phyloP scores from a whole-genome alignment of 352 stramenopile genomes.

The Peronospora destructor region DNA sequence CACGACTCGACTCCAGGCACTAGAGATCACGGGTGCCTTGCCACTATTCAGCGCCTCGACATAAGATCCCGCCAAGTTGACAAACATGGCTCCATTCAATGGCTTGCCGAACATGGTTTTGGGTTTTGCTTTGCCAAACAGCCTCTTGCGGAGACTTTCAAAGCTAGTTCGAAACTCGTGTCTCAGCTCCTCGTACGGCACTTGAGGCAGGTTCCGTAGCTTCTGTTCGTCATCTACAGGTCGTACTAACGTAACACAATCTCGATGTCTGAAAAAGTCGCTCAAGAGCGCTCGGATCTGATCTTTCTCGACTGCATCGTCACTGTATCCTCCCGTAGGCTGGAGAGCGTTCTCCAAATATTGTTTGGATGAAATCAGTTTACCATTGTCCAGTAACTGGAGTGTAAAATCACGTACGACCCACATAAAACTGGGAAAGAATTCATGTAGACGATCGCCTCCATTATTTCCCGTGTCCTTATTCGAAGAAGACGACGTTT shows the following conservation, averaged over 20 bases:
- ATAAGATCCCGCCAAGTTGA: conserved; percentile 74
- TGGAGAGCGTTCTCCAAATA: conserved; percentile 87
- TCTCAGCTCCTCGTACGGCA: conserved; percentile 69
- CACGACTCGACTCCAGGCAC: conserved; percentile 84
- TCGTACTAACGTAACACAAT: conserved; percentile 87
- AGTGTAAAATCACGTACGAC: conserved; percentile 88
- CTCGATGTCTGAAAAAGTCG: conserved; percentile 80
- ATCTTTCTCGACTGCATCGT: conserved; percentile 71
- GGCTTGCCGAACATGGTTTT: conserved; percentile 84
- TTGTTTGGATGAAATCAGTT: conserved; percentile 82
- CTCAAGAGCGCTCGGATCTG: conserved; percentile 70
- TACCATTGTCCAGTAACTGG: conserved; percentile 78
- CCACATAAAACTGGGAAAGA: conserved; percentile 87
- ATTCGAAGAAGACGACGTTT: conserved; percentile 38
- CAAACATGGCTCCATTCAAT: conserved; percentile 84
- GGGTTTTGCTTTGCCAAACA: conserved; percentile 75
- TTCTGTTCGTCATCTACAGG: conserved; percentile 83
- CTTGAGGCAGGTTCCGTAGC: conserved; percentile 56
- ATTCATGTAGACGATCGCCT: conserved; percentile 49
- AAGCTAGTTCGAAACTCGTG: conserved; percentile 78
- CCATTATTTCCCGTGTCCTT: conserved; percentile 28
- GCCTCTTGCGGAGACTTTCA: conserved; percentile 50
- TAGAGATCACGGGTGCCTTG: conserved; percentile 83
- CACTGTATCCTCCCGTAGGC: conserved; percentile 66
- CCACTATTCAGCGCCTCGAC: conserved; percentile 84